These are phyloP conservation scores for Pneumocystis sp. DNA, from an alignment of 1,139 yeast species.

Conservation along the genomic window DNA sequence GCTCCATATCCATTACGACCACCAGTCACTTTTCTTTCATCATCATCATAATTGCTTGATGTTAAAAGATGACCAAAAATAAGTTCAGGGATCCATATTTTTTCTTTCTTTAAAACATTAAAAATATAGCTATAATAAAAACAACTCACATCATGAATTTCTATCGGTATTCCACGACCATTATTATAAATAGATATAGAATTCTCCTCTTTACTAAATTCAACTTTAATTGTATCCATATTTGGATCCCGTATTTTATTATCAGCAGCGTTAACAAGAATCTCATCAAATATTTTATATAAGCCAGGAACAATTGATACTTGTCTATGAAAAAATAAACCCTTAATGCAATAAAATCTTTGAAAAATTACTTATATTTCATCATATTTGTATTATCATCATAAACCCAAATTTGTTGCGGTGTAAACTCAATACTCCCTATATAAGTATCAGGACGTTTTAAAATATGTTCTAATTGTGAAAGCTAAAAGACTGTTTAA, in stretches of 20 bases:
- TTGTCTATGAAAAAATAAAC: conserved; percentile 26
- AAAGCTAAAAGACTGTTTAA: conserved; percentile 26
- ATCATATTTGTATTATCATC: conserved; percentile 57
- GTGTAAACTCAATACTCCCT: conserved; percentile 80
- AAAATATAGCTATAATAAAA: neutral
- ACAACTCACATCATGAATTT: conserved; percentile 48
- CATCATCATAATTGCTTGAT: conserved; percentile 90
- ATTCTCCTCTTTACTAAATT: conserved; percentile 60
- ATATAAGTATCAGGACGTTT: conserved; percentile 97
- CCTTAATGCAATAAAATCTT: neutral
- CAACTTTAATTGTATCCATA: conserved; percentile 75
- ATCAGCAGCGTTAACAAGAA: conserved; percentile 95
- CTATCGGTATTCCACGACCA: conserved; percentile 92
- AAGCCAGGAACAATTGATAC: conserved; percentile 88
- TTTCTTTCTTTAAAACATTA: conserved; percentile 38
- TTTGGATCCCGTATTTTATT: conserved; percentile 87
- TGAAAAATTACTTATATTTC: conserved; percentile 28
- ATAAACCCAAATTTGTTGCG: conserved; percentile 72
- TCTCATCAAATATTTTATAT: conserved; percentile 93
- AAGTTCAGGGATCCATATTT: conserved; percentile 86
- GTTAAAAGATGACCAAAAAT: conserved; percentile 92
- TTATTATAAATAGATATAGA: conserved; percentile 73
- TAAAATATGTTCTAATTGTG: conserved; percentile 89
- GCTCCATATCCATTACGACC: conserved; percentile 99
- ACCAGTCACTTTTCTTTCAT: conserved; percentile 91